Conservation (phyloP, 805 yeast species). For the Metschnikowia arizonensis region DNA sequence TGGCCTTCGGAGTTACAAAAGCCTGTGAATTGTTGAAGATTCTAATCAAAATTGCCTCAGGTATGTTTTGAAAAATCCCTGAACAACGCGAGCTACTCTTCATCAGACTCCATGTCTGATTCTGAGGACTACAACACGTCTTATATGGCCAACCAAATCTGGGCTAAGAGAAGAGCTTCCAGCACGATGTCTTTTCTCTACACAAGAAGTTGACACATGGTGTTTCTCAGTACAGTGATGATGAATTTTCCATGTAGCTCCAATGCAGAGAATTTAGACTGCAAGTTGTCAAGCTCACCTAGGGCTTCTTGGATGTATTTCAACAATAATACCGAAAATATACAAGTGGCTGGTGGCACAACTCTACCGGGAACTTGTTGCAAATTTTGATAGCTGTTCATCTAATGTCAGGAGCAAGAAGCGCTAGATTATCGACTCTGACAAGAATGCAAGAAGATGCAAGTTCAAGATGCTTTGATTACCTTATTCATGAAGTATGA, state of each 20-base stretch:
- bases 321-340: slow-evolving; percentile 14
- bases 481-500: slow-evolving; percentile 90
- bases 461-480: slow-evolving; percentile 87
- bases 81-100: slow-evolving; percentile 19
- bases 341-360: slow-evolving; percentile 14
- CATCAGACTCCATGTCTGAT: slow-evolving; percentile 33
- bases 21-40: too few species aligned
- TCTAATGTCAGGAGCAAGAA: slow-evolving; percentile 13
- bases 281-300: slow-evolving; percentile 29
- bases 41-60: slow-evolving; percentile 12
- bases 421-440: slow-evolving; percentile 33
- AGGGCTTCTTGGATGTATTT: slow-evolving; percentile 14
- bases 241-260: slow-evolving; percentile 28
- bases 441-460: slow-evolving; percentile 67
- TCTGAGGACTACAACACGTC: slow-evolving; percentile 41
- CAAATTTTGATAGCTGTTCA: slow-evolving; percentile 22
- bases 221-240: slow-evolving; percentile 51
- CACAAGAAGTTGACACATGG: slow-evolving; percentile 43
- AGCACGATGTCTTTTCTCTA: slow-evolving; percentile 34
- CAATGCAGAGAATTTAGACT: slow-evolving; percentile 28
- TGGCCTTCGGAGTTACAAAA: too few species aligned
- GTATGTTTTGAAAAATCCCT: slow-evolving; percentile 14
- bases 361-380: slow-evolving; percentile 16
- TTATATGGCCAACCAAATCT: slow-evolving; percentile 38
- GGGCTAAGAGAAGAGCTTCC: slow-evolving; percentile 44